Evolutionary conservation across 345 rosid species (phyloP), one percentile per base, ranked within the genome.

Genomic region (Acer saccharum): DNA sequence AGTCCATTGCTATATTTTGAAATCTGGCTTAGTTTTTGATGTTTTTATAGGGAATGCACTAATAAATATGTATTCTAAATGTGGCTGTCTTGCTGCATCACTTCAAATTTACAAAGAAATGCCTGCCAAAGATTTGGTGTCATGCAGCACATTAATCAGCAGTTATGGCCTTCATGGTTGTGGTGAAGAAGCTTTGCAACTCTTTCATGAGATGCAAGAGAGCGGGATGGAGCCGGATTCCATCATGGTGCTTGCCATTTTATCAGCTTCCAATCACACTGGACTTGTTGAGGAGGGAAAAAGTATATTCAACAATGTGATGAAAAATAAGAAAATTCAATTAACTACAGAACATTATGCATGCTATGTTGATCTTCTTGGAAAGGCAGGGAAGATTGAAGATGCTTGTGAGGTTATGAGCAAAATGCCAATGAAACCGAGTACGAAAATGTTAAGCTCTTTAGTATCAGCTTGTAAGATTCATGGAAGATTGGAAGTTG

Each of bases 211-310:
- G 83, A 87, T 87, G 90, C 80, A 78, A 82, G 79, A 76, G 25
- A 63, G 61, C 46, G 79, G 76, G 64, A 71, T 77, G 69, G 77
- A 84, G 65, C 74, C 57, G 4, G 92, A 87, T 82, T 86, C 77
- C 60, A 72, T 85, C 66, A 75, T 91, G 10, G 39, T 84, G 60
- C 92, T 90, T 55, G 87, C 88, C 25, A 74, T 83, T 76, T 81
- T 87, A 81, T 87, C 88, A 11, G 94, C 90, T 72, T 90, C 89
- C 81, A 89, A 81, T 75, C 88, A 87, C 57, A 39, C 89, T 43
- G 91, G 94, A 67, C 80, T 87, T 27, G 79, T 81, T 52, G 71
- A 81, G 68, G 94, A 87, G 80, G 92, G 87, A 73, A 80, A 82
- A 55, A 57, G 14, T 66, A 54, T 90, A 29, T 90, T 90, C 80